Conservation (phyloP, 768 basidiomycete genomes). For the Phylloporus scabripes region DNA sequence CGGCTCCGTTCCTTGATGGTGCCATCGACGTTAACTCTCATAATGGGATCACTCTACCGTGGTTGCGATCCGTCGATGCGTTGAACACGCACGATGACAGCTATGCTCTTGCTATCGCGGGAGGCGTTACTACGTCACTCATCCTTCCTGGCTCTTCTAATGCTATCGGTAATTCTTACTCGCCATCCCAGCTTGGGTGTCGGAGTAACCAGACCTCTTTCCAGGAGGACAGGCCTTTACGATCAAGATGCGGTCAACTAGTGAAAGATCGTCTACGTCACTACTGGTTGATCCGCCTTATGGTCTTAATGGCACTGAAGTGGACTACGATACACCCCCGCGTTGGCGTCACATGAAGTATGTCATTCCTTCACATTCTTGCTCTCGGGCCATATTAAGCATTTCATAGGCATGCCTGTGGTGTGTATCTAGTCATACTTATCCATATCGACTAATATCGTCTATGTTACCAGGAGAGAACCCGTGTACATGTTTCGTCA, state of each 20-base stretch:
- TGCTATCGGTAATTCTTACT: slow-evolving; percentile 45
- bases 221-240: slow-evolving; percentile 73
- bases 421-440: slow-evolving; percentile 28
- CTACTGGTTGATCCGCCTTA: slow-evolving; percentile 73
- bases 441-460: background rate
- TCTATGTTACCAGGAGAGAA: slow-evolving; percentile 45
- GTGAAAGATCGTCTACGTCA: slow-evolving; percentile 60
- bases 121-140: slow-evolving; percentile 69
- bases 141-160: slow-evolving; percentile 67
- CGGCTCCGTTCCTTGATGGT: slow-evolving; percentile 36
- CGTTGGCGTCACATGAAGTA: slow-evolving; percentile 78
- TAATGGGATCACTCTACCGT: slow-evolving; percentile 42
- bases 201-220: background rate
- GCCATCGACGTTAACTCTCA: slow-evolving; percentile 53
- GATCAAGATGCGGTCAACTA: slow-evolving; percentile 69
- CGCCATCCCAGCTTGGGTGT: background rate
- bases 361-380: slow-evolving; percentile 7
- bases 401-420: slow-evolving; percentile 53
- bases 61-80: slow-evolving; percentile 65
- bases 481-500: slow-evolving; percentile 31
- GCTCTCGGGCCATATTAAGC: slow-evolving; percentile 2
- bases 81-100: slow-evolving; percentile 70
- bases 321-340: slow-evolving; percentile 30
- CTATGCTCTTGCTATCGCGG: slow-evolving; percentile 53
- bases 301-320: slow-evolving; percentile 37